phyloP scores from a whole-genome alignment of 352 stramenopile genomes.

The Phytophthora pinifolia region DNA sequence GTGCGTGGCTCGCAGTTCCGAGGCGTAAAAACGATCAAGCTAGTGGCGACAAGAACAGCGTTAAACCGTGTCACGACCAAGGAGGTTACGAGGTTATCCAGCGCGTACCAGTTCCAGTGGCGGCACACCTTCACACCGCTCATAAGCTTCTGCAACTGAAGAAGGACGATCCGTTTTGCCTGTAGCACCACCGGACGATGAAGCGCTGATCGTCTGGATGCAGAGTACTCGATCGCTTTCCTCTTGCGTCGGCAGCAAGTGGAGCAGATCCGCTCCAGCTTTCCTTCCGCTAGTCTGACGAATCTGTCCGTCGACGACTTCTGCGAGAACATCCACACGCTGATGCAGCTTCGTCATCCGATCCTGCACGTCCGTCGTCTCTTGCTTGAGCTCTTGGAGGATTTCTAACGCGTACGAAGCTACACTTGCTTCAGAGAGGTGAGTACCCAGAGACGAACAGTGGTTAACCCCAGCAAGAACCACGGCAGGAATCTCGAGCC shows the following conservation, averaged over 20 bases:
- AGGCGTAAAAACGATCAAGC: conserved; percentile 41
- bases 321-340: conserved; percentile 34
- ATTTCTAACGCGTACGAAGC: conserved; percentile 53
- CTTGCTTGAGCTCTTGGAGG: conserved; percentile 47
- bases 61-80: not conserved
- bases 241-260: conserved; percentile 23
- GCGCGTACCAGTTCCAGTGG: conserved; percentile 42
- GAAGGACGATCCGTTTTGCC: conserved; percentile 9
- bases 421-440: conserved; percentile 34
- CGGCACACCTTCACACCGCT: conserved; percentile 41
- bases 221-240: conserved; percentile 26
- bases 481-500: not conserved
- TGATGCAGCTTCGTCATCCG: conserved; percentile 31
- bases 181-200: conserved; percentile 17
- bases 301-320: conserved; percentile 28
- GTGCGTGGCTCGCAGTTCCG: not conserved
- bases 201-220: conserved; percentile 28
- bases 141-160: conserved; percentile 30
- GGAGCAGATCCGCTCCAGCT: conserved; percentile 2
- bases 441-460: not conserved
- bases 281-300: not conserved
- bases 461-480: not conserved
- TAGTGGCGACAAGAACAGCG: conserved; percentile 3
- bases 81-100: not conserved
- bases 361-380: conserved; percentile 30